phyloP scores from a whole-genome alignment of 352 stramenopile genomes.

The Salisapilia sapeloensis region DNA sequence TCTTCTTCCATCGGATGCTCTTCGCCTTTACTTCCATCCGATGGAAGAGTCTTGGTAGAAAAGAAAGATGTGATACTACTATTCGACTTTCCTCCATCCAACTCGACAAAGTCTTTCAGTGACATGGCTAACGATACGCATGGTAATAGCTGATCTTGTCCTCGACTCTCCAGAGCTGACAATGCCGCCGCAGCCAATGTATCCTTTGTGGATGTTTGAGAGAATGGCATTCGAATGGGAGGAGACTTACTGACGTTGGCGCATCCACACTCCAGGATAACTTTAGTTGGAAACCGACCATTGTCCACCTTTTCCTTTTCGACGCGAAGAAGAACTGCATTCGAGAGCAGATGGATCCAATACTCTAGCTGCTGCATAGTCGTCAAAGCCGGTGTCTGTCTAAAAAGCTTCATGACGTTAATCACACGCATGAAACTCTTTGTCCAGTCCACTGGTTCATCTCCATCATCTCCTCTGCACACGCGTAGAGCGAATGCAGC shows the following conservation, averaged over 20 bases:
- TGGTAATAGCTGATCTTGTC: conserved; percentile 38
- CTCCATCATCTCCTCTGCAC: conserved; percentile 42
- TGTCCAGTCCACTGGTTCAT: conserved; percentile 53
- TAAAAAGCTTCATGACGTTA: conserved; percentile 63
- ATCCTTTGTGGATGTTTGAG: conserved; percentile 33
- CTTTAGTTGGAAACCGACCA: conserved; percentile 49
- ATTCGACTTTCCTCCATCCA: conserved; percentile 18
- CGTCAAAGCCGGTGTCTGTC: conserved; percentile 33
- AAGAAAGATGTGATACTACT: conserved; percentile 50
- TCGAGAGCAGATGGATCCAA: conserved; percentile 49
- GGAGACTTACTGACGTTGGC: conserved; percentile 31
- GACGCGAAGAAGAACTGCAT: conserved; percentile 62
- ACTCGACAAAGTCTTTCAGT: conserved; percentile 49
- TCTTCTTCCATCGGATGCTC: conserved; percentile 9
- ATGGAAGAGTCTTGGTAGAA: conserved; percentile 18
- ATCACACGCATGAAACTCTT: conserved; percentile 53
- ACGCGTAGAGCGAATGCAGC: conserved; percentile 31
- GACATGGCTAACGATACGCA: conserved; percentile 32
- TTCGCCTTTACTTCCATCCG: neutral
- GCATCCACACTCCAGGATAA: conserved; percentile 33
- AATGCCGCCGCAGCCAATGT: conserved; percentile 33
- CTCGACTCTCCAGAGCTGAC: conserved; percentile 23
- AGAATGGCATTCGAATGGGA: conserved; percentile 25
- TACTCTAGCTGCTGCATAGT: conserved; percentile 45
- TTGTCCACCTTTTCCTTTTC: conserved; percentile 66